phyloP scores from a whole-genome alignment of 2,329 filamentous ascomycete genomes.

The Aspergillus awamori region DNA sequence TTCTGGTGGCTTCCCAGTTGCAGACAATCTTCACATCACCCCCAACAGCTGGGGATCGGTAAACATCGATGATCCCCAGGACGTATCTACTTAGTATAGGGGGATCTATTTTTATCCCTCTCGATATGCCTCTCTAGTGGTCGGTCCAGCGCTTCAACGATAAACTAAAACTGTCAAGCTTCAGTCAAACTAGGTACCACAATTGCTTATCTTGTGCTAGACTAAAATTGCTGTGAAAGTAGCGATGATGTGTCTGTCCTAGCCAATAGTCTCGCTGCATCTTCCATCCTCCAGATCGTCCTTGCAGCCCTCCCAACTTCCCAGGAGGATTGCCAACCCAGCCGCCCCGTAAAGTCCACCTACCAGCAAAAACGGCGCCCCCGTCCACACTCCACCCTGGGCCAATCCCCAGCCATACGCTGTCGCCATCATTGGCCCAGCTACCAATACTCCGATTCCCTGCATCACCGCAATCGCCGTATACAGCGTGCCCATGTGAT shows the following conservation, averaged over 20 bases:
- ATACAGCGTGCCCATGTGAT: slow-evolving; percentile 34
- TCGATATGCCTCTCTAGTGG: too few species aligned
- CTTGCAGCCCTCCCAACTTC: neutral
- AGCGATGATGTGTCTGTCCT: neutral
- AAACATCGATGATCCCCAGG: too few species aligned
- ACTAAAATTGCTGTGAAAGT: too few species aligned
- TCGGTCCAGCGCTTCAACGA: too few species aligned
- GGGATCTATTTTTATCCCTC: too few species aligned
- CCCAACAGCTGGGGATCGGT: too few species aligned
- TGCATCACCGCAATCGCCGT: slow-evolving; percentile 30
- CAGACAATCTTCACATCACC: too few species aligned
- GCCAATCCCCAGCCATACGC: neutral
- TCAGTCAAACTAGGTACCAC: too few species aligned
- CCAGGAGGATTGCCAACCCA: neutral
- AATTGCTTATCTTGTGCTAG: too few species aligned
- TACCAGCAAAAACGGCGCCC: neutral
- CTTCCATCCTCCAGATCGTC: neutral
- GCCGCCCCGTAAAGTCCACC: neutral
- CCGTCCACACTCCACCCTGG: neutral
- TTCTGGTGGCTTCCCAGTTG: too few species aligned
- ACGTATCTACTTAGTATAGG: too few species aligned
- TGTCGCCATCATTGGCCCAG: slow-evolving; percentile 22
- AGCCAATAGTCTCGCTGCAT: neutral
- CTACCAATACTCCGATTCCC: slow-evolving; percentile 26
- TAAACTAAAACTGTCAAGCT: too few species aligned